phyloP scores from a whole-genome alignment of 2,329 filamentous ascomycete species.

The Stagonosporopsis cucurbitacearum region DNA sequence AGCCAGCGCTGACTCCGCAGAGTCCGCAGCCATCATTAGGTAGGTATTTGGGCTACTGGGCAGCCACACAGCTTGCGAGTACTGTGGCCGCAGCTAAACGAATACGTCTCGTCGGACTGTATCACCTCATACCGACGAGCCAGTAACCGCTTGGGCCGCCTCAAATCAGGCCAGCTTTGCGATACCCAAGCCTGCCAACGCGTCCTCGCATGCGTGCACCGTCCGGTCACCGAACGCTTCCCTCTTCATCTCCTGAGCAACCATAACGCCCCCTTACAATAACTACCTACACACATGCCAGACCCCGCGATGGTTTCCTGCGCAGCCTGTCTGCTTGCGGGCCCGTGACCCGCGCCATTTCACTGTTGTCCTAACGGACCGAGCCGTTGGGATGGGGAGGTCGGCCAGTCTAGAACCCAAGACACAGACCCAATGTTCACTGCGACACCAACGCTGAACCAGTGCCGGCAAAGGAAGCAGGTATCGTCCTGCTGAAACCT shows the following conservation, averaged over 20 bases:
- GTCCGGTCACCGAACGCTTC: conserved; percentile 7
- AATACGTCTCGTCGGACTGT: background rate
- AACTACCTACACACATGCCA: conserved; percentile 8
- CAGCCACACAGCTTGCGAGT: conserved; percentile 13
- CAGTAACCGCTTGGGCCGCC: conserved; percentile 14
- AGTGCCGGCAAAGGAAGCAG: conserved; percentile 9
- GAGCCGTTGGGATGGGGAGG: conserved; percentile 14
- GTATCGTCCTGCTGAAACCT: background rate
- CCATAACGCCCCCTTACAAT: conserved; percentile 11
- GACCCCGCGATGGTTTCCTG: conserved; percentile 10
- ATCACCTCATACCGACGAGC: background rate
- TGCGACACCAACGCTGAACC: conserved; percentile 8
- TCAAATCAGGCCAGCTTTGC: conserved; percentile 9
- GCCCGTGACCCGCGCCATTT: conserved; percentile 13
- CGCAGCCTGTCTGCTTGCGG: conserved; percentile 6
- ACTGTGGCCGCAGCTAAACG: conserved; percentile 2
- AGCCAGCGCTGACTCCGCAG: conserved; percentile 4
- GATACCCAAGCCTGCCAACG: conserved; percentile 19
- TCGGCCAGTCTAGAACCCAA: conserved; percentile 13
- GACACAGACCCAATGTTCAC: conserved; percentile 15
- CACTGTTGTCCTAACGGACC: conserved; percentile 10
- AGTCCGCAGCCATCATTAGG: background rate
- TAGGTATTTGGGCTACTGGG: conserved; percentile 1
- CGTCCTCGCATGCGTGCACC: conserved; percentile 13
- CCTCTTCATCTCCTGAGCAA: conserved; percentile 13